Conservation (phyloP, 805 yeast species). For the Cyberlindnera meyerae region DNA sequence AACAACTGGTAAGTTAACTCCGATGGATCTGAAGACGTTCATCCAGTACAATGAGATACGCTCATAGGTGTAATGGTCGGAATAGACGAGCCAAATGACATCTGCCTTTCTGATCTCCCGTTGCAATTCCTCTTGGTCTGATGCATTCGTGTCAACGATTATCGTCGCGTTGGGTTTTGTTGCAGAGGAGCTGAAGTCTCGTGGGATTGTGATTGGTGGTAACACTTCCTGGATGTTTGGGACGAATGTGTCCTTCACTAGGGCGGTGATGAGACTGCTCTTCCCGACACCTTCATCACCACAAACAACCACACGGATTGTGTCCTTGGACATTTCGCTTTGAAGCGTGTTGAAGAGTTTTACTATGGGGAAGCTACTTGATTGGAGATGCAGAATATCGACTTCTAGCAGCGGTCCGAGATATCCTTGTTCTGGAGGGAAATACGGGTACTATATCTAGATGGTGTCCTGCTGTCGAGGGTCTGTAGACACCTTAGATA, state of each 20-base stretch:
- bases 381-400: no score
- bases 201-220: conserved; percentile 82
- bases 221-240: conserved; percentile 72
- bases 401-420: no score
- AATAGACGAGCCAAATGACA: conserved; percentile 90
- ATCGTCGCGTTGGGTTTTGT: conserved; percentile 63
- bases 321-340: conserved; percentile 41
- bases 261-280: conserved; percentile 69
- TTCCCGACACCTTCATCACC: conserved; percentile 94
- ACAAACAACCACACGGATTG: conserved; percentile 79
- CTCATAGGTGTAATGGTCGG: conserved; percentile 93
- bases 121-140: conserved; percentile 57
- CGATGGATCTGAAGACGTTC: conserved; percentile 86
- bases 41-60: conserved; percentile 91
- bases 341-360: no score
- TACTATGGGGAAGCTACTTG: no score
- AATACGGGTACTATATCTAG: no score
- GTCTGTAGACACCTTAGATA: no score
- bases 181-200: conserved; percentile 55
- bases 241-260: conserved; percentile 77
- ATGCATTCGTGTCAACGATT: conserved; percentile 73
- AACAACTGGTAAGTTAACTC: conserved; percentile 91
- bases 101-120: conserved; percentile 78
- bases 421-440: no score
- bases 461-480: no score